These are phyloP conservation scores for Vigna unguiculata DNA, from an alignment of 306 rosid genomes.

Conservation along the genomic window DNA sequence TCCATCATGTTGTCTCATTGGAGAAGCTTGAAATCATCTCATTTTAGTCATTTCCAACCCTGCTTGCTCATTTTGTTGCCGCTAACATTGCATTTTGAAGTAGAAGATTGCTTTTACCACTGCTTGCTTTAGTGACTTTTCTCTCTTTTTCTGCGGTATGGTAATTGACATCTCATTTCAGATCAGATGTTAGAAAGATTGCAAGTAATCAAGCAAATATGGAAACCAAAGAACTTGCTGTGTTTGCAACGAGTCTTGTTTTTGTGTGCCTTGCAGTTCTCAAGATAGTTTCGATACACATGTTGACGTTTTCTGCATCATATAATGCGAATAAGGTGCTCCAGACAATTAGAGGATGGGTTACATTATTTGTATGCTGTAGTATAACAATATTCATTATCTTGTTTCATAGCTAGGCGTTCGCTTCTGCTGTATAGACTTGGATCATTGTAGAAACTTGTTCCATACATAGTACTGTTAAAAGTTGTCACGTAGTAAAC, in stretches of 20 bases:
- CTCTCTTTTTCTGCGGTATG: neutral
- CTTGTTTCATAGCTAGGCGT: slow-evolving; percentile 57
- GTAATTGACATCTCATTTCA: slow-evolving; percentile 43
- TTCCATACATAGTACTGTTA: slow-evolving; percentile 20
- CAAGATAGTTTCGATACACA: slow-evolving; percentile 54
- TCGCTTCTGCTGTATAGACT: slow-evolving; percentile 37
- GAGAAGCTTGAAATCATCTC: slow-evolving; percentile 5
- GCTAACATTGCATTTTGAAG: neutral
- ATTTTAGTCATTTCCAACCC: slow-evolving; percentile 9
- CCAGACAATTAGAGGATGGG: slow-evolving; percentile 70
- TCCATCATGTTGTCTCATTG: neutral
- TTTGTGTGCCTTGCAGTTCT: slow-evolving; percentile 69
- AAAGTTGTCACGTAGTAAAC: slow-evolving; percentile 27
- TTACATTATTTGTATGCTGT: slow-evolving; percentile 67
- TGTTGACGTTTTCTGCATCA: slow-evolving; percentile 53
- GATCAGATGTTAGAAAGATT: slow-evolving; percentile 64
- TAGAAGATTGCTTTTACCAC: neutral
- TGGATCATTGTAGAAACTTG: slow-evolving; percentile 19
- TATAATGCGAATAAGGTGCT: slow-evolving; percentile 46
- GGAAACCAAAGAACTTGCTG: slow-evolving; percentile 75
- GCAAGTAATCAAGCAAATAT: slow-evolving; percentile 63
- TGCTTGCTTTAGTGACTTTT: neutral
- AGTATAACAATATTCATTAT: slow-evolving; percentile 61
- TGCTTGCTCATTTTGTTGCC: slow-evolving; percentile 6
- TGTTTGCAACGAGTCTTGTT: slow-evolving; percentile 69